A percentile compares a stretch with the other conserved stretches of the same genome.
phyloP scores from a whole-genome alignment of 2,329 filamentous ascomycete species.

The Magnaporthiopsis rhizophila region DNA sequence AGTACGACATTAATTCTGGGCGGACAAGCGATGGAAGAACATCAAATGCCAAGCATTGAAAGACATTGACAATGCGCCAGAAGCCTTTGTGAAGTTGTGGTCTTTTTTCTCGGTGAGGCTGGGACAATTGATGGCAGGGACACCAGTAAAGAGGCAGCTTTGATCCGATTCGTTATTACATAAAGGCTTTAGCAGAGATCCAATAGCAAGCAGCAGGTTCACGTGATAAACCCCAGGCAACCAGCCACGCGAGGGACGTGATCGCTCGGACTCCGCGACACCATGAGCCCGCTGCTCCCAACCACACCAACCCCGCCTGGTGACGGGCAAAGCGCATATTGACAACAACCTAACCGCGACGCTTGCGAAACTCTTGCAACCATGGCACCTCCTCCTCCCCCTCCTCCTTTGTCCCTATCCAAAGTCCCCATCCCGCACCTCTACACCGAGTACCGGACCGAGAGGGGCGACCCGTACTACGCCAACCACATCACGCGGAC shows the following conservation, averaged over 20 bases:
- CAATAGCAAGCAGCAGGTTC: not conserved
- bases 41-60: no score
- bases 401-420: not conserved
- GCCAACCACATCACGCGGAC: not conserved
- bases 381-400: not conserved
- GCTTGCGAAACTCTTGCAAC: not conserved
- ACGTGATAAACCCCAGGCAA: not conserved
- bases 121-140: no score
- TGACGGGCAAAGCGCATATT: not conserved
- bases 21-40: no score
- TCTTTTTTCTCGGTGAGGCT: no score
- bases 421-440: not conserved
- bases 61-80: no score
- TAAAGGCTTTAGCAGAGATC: not conserved
- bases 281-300: not conserved
- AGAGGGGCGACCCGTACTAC: not conserved
- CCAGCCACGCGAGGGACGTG: not conserved
- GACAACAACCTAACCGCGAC: not conserved
- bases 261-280: no score
- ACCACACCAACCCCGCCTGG: not conserved
- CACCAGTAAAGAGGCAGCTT: not conserved
- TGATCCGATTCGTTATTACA: not conserved
- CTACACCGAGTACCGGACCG: not conserved
- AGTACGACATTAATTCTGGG: not conserved
- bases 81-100: no score